Conservation (phyloP, 1,284 basidiomycete genomes). For the Phylloporus sp. region DNA sequence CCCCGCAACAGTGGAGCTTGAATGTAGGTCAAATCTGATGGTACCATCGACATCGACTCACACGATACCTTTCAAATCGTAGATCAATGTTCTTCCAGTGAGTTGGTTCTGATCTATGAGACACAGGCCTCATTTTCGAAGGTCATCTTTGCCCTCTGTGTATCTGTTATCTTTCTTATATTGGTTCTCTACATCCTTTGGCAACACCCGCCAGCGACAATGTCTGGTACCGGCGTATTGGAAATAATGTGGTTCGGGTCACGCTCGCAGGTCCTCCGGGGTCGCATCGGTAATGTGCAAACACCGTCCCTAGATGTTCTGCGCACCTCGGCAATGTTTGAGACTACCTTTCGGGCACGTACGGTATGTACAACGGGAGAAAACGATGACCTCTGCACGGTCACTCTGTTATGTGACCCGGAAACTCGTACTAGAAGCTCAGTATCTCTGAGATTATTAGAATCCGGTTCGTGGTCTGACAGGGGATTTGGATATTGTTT, state of each 20-base stretch:
- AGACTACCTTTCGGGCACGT: neutral
- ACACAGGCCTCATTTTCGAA: neutral
- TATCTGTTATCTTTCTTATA: neutral
- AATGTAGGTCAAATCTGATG: neutral
- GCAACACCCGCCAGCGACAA: neutral
- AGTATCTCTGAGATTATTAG: no score
- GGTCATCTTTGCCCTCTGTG: neutral
- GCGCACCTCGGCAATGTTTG: conserved; percentile 3
- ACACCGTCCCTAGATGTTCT: neutral
- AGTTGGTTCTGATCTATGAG: neutral
- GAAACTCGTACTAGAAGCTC: no score
- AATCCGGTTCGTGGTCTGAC: neutral
- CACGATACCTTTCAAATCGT: no score
- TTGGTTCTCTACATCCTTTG: neutral
- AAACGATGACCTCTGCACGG: no score
- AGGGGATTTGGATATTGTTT: neutral
- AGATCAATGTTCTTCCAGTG: conserved; percentile 3
- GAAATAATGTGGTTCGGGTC: conserved; percentile 7
- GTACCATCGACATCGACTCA: no score
- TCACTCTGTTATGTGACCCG: neutral
- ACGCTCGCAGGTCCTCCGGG: neutral
- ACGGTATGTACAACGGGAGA: no score
- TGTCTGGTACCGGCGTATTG: neutral
- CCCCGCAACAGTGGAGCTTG: neutral
- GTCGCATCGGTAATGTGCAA: neutral